Evolutionary conservation across 176 grass and related monocot species (phyloP).

Genomic region (Miscanthus lutarioriparius): DNA sequence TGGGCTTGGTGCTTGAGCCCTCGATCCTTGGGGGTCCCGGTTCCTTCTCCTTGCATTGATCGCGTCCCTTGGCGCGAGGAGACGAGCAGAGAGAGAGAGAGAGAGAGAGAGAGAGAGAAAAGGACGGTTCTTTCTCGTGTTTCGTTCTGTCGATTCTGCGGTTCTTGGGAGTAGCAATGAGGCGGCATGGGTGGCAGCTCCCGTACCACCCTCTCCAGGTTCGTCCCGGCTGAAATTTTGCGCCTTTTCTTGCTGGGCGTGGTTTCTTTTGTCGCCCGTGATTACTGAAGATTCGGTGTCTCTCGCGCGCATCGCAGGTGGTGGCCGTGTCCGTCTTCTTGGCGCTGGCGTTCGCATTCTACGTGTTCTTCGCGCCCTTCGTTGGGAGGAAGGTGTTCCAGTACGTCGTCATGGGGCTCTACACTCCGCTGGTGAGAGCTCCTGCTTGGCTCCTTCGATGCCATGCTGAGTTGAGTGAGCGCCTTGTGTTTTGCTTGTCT

Average conservation of each 20-base stretch:
- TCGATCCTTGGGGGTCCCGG: neutral
- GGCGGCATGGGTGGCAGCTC: slow-evolving; percentile 96
- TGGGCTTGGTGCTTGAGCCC: slow-evolving; percentile 9
- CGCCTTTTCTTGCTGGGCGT: neutral
- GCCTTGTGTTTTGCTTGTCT: slow-evolving; percentile 31
- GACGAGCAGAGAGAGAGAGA: neutral
- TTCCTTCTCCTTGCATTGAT: slow-evolving; percentile 26
- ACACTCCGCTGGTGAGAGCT: slow-evolving; percentile 82
- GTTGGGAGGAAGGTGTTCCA: slow-evolving; percentile 82
- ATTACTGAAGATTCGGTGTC: slow-evolving; percentile 5
- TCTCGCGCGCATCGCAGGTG: slow-evolving; percentile 51
- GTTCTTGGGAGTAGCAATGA: slow-evolving; percentile 50
- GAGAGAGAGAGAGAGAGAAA: too few species aligned
- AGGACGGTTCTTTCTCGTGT: neutral
- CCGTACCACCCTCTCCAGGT: slow-evolving; percentile 99
- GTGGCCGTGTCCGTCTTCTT: slow-evolving; percentile 94
- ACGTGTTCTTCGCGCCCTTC: slow-evolving; percentile 97
- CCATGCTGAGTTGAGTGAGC: neutral
- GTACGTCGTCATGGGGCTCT: slow-evolving; percentile 70
- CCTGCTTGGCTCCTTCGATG: neutral
- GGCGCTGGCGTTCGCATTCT: slow-evolving; percentile 93
- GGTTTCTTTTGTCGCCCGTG: neutral
- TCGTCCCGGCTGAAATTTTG: slow-evolving; percentile 9
- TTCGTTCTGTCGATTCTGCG: neutral
- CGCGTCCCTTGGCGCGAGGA: slow-evolving; percentile 2